Conservation (phyloP, 441 rosid species). For the Populus hybrid region DNA sequence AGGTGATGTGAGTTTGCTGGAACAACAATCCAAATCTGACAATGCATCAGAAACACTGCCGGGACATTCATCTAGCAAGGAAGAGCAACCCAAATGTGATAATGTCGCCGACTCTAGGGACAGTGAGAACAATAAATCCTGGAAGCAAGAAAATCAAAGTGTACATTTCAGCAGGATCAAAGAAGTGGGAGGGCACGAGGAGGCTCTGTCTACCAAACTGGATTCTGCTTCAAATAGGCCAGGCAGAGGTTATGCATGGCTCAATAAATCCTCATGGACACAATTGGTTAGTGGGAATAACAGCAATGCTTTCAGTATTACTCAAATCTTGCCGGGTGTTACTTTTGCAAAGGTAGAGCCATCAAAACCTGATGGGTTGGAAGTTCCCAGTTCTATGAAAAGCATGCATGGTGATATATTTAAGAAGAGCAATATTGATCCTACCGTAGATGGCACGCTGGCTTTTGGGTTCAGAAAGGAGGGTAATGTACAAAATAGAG, state of each 20-base stretch:
- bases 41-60: constrained; percentile 48
- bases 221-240: constrained; percentile 28
- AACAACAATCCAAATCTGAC: constrained; percentile 30
- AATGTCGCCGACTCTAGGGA: constrained; percentile 12
- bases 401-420: constrained; percentile 22
- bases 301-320: constrained; percentile 55
- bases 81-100: constrained; percentile 25
- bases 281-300: constrained; percentile 54
- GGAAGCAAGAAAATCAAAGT: constrained; percentile 19
- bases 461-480: constrained; percentile 20
- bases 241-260: constrained; percentile 75
- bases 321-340: constrained; percentile 52
- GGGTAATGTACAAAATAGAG: constrained; percentile 13
- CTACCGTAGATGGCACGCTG: constrained; percentile 14
- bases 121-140: neutral
- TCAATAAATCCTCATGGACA: constrained; percentile 75
- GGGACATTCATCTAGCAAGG: constrained; percentile 23
- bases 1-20: constrained; percentile 40
- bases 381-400: constrained; percentile 13
- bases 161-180: constrained; percentile 15
- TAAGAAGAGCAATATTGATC: constrained; percentile 11
- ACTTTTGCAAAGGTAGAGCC: constrained; percentile 28
- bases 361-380: constrained; percentile 12
- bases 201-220: constrained; percentile 22
- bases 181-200: constrained; percentile 20